Conservation (phyloP, 2,329 filamentous ascomycete genomes). For the Paracorniculantispora psalliotae region DNA sequence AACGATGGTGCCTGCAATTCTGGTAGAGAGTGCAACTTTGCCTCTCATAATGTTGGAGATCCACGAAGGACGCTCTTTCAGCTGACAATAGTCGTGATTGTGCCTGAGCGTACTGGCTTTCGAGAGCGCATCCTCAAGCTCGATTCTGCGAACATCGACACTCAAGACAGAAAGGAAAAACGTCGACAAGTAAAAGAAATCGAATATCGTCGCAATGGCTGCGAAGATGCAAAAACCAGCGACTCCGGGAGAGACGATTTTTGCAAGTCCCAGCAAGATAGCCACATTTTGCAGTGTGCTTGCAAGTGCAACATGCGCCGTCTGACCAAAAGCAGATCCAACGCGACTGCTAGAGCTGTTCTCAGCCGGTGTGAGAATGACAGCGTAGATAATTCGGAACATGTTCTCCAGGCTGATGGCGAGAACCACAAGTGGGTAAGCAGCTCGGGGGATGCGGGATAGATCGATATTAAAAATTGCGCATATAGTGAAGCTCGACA, state of each 20-base stretch:
- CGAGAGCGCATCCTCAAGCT: constrained; percentile 67
- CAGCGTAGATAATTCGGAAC: constrained; percentile 71
- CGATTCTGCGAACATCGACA: constrained; percentile 70
- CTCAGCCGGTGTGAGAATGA: constrained; percentile 66
- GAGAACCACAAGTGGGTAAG: constrained; percentile 72
- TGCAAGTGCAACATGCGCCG: constrained; percentile 63
- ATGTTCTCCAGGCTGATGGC: constrained; percentile 76
- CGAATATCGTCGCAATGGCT: constrained; percentile 68
- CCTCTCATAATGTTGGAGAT: constrained; percentile 57
- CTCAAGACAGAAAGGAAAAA: constrained; percentile 77
- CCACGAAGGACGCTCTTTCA: constrained; percentile 40
- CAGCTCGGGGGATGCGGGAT: constrained; percentile 66
- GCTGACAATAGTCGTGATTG: constrained; percentile 24
- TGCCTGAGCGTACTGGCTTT: constrained; percentile 45
- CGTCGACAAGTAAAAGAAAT: constrained; percentile 72
- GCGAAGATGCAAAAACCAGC: constrained; percentile 73
- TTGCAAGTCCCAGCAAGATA: constrained; percentile 61
- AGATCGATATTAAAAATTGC: constrained; percentile 71
- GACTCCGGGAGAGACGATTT: constrained; percentile 63
- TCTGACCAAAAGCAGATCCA: constrained; percentile 68
- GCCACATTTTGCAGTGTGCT: constrained; percentile 64
- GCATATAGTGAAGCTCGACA: constrained; percentile 76
- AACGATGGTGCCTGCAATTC: constrained; percentile 69
- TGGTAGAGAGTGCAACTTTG: constrained; percentile 63
- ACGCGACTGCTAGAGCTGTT: constrained; percentile 65